phyloP scores from a whole-genome alignment of 768 basidiomycete species.

The Collybia sordida region DNA sequence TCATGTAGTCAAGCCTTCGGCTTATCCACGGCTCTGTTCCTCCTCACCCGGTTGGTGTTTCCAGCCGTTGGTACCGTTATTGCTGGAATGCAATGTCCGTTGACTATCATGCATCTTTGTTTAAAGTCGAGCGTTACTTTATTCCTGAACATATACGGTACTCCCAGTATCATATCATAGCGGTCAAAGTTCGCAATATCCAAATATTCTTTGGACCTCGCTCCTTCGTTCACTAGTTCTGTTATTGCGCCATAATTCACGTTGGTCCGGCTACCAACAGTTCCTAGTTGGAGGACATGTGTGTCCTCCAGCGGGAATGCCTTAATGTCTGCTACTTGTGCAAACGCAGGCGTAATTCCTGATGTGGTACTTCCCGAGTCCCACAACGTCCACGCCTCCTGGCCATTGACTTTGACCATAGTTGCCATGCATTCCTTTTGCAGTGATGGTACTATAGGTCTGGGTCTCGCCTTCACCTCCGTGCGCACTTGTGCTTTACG shows the following conservation, averaged over 20 bases:
- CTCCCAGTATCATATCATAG: slow-evolving; percentile 36
- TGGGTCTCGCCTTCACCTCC: not conserved
- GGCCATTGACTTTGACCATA: slow-evolving; percentile 5
- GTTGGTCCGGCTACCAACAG: slow-evolving; percentile 23
- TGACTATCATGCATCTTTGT: slow-evolving; percentile 6
- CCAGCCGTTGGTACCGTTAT: not conserved
- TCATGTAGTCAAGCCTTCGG: not conserved
- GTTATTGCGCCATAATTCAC: slow-evolving; percentile 25
- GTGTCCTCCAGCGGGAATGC: slow-evolving; percentile 13
- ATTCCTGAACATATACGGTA: slow-evolving; percentile 27
- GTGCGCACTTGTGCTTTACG: not conserved
- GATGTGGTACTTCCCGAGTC: slow-evolving; percentile 21
- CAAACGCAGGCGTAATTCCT: slow-evolving; percentile 11
- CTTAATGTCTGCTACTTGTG: slow-evolving; percentile 8
- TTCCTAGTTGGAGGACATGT: slow-evolving; percentile 28
- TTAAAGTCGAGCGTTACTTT: slow-evolving; percentile 23
- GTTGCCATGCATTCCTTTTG: slow-evolving; percentile 1
- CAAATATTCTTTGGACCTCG: slow-evolving; percentile 16
- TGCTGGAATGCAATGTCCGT: slow-evolving; percentile 4
- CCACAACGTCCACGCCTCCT: slow-evolving; percentile 18
- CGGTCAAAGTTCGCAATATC: slow-evolving; percentile 34
- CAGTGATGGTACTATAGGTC: not conserved
- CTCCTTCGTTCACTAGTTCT: slow-evolving; percentile 2
- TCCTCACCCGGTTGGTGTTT: not conserved
- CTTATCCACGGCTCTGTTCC: slow-evolving; percentile 3